A percentile compares a stretch with the other conserved stretches of the same genome.
Conservation (phyloP, 495 filamentous ascomycete species). For the Extremus antarcticus region DNA sequence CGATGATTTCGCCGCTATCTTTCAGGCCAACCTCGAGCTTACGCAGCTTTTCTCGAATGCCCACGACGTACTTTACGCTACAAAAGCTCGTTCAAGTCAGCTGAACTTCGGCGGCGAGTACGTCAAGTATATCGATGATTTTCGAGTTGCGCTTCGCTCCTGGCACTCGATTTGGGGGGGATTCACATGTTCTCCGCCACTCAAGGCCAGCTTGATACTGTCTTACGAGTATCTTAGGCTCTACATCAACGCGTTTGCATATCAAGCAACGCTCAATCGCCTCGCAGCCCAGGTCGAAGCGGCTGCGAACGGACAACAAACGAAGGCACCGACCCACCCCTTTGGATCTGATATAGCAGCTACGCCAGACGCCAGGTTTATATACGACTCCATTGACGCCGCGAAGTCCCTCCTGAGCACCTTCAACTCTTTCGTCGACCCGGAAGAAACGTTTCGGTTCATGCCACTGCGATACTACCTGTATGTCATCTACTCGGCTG, state of each 20-base stretch:
- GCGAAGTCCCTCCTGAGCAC: slow-evolving; percentile 48
- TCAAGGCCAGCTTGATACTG: slow-evolving; percentile 18
- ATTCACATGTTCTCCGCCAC: slow-evolving; percentile 25
- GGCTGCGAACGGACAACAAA: slow-evolving; percentile 13
- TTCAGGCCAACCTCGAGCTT: slow-evolving; percentile 20
- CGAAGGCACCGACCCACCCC: slow-evolving; percentile 30
- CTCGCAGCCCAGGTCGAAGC: slow-evolving; percentile 14
- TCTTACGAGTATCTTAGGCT: slow-evolving; percentile 20
- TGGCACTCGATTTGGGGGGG: slow-evolving; percentile 18
- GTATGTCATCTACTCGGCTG: slow-evolving; percentile 33
- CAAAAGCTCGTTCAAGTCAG: slow-evolving; percentile 14
- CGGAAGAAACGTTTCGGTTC: slow-evolving; percentile 45
- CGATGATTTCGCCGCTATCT: slow-evolving; percentile 19
- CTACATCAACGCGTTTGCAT: slow-evolving; percentile 20
- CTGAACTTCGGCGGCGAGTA: slow-evolving; percentile 19
- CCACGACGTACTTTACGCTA: slow-evolving; percentile 19
- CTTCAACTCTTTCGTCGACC: slow-evolving; percentile 44
- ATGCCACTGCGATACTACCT: slow-evolving; percentile 52
- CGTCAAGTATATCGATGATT: slow-evolving; percentile 23
- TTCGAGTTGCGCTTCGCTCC: slow-evolving; percentile 14
- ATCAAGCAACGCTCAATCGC: slow-evolving; percentile 19
- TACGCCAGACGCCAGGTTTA: slow-evolving; percentile 51
- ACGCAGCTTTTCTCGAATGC: slow-evolving; percentile 21
- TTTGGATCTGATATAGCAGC: slow-evolving; percentile 43
- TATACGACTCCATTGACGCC: slow-evolving; percentile 53